A percentile compares a stretch with the other conserved stretches of the same genome.
Conservation (phyloP, 2,329 filamentous ascomycete species). For the Didymella pinodella region DNA sequence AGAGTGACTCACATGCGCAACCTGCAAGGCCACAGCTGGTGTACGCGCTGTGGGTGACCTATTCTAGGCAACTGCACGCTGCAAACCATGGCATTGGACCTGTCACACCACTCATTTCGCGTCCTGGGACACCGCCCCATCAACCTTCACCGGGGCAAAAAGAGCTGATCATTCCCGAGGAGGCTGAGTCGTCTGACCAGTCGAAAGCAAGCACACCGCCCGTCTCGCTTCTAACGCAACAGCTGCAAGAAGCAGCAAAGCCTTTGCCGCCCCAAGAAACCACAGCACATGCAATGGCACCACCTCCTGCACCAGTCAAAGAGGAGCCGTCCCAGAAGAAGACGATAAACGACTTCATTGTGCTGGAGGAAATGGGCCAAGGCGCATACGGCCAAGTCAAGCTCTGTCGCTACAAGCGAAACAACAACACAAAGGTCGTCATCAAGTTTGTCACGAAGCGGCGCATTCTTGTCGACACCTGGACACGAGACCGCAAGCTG, state of each 20-base stretch:
- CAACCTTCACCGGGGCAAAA: constrained; percentile 82
- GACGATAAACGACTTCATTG: constrained; percentile 86
- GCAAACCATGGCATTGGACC: constrained; percentile 68
- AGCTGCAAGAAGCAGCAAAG: constrained; percentile 60
- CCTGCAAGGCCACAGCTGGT: constrained; percentile 72
- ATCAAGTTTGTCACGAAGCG: constrained; percentile 98
- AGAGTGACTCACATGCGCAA: constrained; percentile 56
- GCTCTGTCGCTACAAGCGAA: constrained; percentile 83
- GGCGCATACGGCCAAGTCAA: constrained; percentile 98
- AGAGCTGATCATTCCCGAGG: constrained; percentile 48
- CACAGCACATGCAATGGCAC: constrained; percentile 22
- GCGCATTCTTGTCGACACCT: constrained; percentile 95
- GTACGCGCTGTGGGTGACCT: constrained; percentile 96
- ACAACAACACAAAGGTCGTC: constrained; percentile 80
- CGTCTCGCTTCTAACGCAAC: constrained; percentile 59
- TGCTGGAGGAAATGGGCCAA: constrained; percentile 98
- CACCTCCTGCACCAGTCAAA: constrained; percentile 24
- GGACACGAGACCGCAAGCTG: constrained; percentile 90
- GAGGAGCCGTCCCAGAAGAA: constrained; percentile 66
- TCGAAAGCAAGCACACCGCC: constrained; percentile 49
- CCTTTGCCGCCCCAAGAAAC: constrained; percentile 50
- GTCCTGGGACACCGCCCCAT: constrained; percentile 73
- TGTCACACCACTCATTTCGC: constrained; percentile 70
- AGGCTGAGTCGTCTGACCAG: constrained; percentile 44
- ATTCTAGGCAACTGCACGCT: constrained; percentile 89